phyloP scores from a whole-genome alignment of 192 early-diverging fungal genomes.

The Podochytrium sp. region DNA sequence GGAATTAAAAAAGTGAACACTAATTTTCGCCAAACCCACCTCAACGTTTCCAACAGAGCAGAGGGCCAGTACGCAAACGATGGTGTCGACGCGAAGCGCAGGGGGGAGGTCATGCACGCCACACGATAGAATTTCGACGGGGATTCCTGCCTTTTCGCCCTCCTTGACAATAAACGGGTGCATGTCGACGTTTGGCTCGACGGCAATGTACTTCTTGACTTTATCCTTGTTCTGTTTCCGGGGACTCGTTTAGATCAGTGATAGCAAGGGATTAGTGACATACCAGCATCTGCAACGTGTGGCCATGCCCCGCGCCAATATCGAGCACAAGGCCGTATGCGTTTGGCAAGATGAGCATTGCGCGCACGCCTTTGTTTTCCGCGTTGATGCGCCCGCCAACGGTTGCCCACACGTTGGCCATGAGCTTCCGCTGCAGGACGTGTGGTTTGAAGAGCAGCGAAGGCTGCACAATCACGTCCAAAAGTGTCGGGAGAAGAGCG shows the following conservation, averaged over 20 bases:
- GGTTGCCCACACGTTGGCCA: constrained; percentile 19
- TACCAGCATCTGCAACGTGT: constrained; percentile 2
- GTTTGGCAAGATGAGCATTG: constrained; percentile 7
- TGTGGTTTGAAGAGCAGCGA: not conserved
- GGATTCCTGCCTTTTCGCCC: not conserved
- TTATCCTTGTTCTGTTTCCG: not conserved
- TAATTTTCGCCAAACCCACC: too few relatives aligned
- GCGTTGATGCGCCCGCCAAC: constrained; percentile 11
- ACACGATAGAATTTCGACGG: not conserved
- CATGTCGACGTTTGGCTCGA: constrained; percentile 18
- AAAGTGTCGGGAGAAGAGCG: not conserved
- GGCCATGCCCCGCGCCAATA: constrained; percentile 20
- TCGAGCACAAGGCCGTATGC: constrained; percentile 16
- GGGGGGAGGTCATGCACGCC: not conserved
- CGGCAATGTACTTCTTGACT: constrained; percentile 10
- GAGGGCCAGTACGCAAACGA: constrained; percentile 17
- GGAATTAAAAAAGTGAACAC: too few relatives aligned
- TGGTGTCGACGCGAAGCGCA: not conserved
- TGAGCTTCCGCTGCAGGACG: not conserved
- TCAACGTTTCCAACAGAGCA: constrained; percentile 15
- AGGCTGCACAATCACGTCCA: not conserved
- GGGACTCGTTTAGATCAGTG: too few relatives aligned
- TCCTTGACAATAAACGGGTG: not conserved
- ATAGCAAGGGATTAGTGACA: not conserved
- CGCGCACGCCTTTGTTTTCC: not conserved